Evolutionary conservation across 306 rosid genomes (phyloP).

Genomic region (Corylus heterophylla): DNA sequence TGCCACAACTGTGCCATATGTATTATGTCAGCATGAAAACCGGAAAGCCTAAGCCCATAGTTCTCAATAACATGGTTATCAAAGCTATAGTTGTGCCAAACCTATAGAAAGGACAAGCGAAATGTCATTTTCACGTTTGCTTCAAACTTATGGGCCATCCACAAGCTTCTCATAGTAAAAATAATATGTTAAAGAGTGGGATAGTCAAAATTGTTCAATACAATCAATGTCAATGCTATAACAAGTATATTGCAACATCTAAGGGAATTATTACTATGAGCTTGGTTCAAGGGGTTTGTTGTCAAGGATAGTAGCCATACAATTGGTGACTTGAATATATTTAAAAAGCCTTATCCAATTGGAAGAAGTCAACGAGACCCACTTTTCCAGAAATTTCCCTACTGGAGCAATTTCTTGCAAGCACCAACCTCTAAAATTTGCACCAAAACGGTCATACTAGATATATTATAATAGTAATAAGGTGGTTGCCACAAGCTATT

Average conservation of each 20-base stretch:
- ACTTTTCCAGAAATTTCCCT: too few species aligned
- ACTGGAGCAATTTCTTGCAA: too few species aligned
- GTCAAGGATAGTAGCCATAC: neutral
- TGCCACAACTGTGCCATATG: constrained; percentile 99
- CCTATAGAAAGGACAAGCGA: constrained; percentile 52
- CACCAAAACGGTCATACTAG: too few species aligned
- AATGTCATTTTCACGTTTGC: constrained; percentile 27
- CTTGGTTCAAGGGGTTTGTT: neutral
- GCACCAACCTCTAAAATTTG: too few species aligned
- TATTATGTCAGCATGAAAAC: constrained; percentile 97
- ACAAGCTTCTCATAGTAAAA: neutral
- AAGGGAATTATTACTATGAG: constrained; percentile 9
- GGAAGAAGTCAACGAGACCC: too few species aligned
- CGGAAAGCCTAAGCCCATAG: constrained; percentile 84
- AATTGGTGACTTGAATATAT: too few species aligned
- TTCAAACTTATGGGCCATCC: neutral
- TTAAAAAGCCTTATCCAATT: too few species aligned
- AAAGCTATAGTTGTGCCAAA: constrained; percentile 98
- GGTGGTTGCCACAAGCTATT: neutral
- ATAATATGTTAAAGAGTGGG: neutral
- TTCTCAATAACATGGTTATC: constrained; percentile 90
- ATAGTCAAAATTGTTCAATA: neutral
- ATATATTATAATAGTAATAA: too few species aligned
- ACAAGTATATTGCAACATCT: constrained; percentile 6
- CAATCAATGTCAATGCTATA: neutral